A percentile compares a stretch with the other conserved stretches of the same genome.
Conservation (phyloP, 2,329 filamentous ascomycete genomes). For the Passalora sequoiae region DNA sequence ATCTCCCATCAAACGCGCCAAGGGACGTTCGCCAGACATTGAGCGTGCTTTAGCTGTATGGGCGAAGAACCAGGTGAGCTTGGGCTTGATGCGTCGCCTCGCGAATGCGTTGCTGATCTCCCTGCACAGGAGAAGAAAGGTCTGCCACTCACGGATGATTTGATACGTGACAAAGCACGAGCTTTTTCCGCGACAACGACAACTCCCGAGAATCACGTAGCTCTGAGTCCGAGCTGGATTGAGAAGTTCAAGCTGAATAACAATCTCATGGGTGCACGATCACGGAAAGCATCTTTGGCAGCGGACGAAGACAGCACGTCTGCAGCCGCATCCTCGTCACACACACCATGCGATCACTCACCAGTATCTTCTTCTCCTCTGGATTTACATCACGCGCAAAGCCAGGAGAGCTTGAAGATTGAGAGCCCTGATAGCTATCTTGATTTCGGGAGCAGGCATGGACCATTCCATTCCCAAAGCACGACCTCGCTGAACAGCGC, state of each 20-base stretch:
- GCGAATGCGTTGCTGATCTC: conserved; percentile 8
- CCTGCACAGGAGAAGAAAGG: conserved; percentile 63
- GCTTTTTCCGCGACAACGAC: conserved; percentile 65
- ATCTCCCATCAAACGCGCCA: conserved; percentile 75
- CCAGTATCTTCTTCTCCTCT: conserved; percentile 67
- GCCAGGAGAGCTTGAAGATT: conserved; percentile 63
- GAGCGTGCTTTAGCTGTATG: conserved; percentile 86
- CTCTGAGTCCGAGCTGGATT: conserved; percentile 73
- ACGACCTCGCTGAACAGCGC: conserved; percentile 63
- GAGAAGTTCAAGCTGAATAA: conserved; percentile 96
- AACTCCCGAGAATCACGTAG: conserved; percentile 65
- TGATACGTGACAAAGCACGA: conserved; percentile 76
- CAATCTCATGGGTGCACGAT: conserved; percentile 52
- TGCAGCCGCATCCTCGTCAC: conserved; percentile 52
- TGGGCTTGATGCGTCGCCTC: not conserved
- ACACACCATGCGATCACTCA: conserved; percentile 61
- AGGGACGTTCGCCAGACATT: conserved; percentile 84
- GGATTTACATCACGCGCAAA: conserved; percentile 57
- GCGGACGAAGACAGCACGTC: conserved; percentile 65
- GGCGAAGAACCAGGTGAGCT: conserved; percentile 58
- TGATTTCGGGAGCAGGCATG: conserved; percentile 57
- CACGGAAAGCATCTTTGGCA: conserved; percentile 50
- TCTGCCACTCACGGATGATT: conserved; percentile 66
- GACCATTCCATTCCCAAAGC: conserved; percentile 60
- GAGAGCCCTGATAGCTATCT: conserved; percentile 55